These are phyloP conservation scores for Leccinum imitatum DNA, from an alignment of 768 basidiomycete species.

Conservation along the genomic window DNA sequence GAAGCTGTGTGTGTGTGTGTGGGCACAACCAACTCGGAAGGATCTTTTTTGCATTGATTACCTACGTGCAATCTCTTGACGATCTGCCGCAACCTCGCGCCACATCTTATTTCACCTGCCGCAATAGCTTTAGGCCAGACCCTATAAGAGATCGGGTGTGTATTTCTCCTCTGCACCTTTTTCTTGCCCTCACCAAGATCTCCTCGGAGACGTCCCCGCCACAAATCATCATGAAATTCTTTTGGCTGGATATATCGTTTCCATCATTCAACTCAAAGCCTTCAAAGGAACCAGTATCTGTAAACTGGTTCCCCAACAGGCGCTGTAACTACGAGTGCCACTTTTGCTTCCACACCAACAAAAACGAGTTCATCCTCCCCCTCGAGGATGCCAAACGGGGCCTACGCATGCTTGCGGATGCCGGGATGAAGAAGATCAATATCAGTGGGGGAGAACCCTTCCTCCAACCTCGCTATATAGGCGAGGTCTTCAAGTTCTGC, in stretches of 20 bases:
- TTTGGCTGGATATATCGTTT: constrained; percentile 18
- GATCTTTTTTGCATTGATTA: neutral
- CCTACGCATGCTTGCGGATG: constrained; percentile 31
- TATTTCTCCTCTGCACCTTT: neutral
- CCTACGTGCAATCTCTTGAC: neutral
- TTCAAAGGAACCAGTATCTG: constrained; percentile 20
- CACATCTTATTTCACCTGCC: neutral
- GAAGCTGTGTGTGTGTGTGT: neutral
- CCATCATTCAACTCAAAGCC: constrained; percentile 17
- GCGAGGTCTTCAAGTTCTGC: constrained; percentile 38
- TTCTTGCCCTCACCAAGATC: neutral
- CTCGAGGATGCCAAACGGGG: constrained; percentile 37
- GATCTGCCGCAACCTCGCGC: neutral
- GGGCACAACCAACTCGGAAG: neutral
- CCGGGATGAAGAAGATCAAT: constrained; percentile 38
- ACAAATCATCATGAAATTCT: constrained; percentile 9
- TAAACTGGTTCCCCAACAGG: constrained; percentile 30
- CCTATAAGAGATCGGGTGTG: neutral
- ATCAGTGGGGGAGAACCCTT: constrained; percentile 41
- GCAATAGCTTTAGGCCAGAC: neutral
- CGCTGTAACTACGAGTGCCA: constrained; percentile 38
- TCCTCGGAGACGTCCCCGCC: neutral
- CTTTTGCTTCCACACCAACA: constrained; percentile 44
- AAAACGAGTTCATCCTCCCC: constrained; percentile 34
- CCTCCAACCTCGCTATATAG: constrained; percentile 37